Conservation (phyloP, 129 eudicot genomes). For the Solidago caesia region DNA sequence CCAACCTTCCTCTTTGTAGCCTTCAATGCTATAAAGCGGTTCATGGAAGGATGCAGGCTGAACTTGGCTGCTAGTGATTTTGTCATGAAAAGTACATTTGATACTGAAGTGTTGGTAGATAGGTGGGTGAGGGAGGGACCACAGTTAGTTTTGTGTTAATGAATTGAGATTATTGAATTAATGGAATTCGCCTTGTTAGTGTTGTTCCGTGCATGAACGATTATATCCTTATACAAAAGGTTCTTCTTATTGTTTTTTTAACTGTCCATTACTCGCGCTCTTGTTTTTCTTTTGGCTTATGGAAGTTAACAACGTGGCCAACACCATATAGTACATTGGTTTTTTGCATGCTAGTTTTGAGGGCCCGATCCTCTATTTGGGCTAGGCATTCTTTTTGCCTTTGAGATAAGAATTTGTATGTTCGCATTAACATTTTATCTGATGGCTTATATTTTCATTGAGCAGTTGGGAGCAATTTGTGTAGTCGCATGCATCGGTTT, state of each 20-base stretch:
- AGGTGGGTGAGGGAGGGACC: slow-evolving; percentile 14
- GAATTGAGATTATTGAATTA: slow-evolving; percentile 20
- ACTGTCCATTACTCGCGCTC: not conserved
- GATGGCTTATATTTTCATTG: not conserved
- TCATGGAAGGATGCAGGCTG: slow-evolving; percentile 42
- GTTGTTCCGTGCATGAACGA: slow-evolving; percentile 1
- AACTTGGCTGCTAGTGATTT: slow-evolving; percentile 35
- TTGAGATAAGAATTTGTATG: not conserved
- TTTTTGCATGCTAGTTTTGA: not conserved
- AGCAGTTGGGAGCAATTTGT: too few species aligned
- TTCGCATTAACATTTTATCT: not conserved
- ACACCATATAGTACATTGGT: not conserved
- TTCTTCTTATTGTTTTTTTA: not conserved
- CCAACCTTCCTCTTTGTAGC: slow-evolving; percentile 92
- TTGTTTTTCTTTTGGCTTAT: not conserved
- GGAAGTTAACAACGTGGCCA: too few species aligned
- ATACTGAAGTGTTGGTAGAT: slow-evolving; percentile 32
- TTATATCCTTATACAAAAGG: not conserved
- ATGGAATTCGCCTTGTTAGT: slow-evolving; percentile 25
- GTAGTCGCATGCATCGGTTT: too few species aligned
- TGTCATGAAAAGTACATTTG: slow-evolving; percentile 21
- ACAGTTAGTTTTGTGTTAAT: slow-evolving; percentile 26
- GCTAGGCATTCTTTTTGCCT: not conserved
- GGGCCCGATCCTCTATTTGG: not conserved
- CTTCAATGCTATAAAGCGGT: slow-evolving; percentile 94